Evolutionary conservation across 768 basidiomycete genomes (phyloP), one percentile per base, ranked within the genome.

Genomic region (Crucibulum laeve): DNA sequence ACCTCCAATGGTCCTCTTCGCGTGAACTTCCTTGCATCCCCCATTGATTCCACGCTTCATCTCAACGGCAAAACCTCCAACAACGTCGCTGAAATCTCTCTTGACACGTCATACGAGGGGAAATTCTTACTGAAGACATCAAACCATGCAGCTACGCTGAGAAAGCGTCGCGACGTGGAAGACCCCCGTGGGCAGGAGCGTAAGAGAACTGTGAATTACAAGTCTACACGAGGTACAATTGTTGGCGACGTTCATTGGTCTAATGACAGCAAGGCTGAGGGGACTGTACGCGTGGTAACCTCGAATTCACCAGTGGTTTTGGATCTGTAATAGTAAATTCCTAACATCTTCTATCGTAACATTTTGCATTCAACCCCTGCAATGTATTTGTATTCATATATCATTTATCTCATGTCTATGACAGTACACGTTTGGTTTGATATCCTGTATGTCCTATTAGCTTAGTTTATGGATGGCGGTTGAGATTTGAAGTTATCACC

Each of bases 31-130:
- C 53, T 60, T 10, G 41, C 49, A 24, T 58, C 65, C 4, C 68
- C 73, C 1, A 44, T 62, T 4, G 60, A 62, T 47, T 62, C 67
- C 11, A 49, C 44, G 5, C 61, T 75, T 15, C 26, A 33, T 22
- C 43, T 69, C 23, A 39, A 28, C 1, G 65, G 57, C 0, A 45
- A 34, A 18, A 68, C 69, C 18, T 44, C 58, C 15, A 74, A 76
- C 49, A 46, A 58, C 4, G 62, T 57, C 7, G 65, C 67, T 3
- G 40, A 45, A 8, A 61, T 73, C 33, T 14, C 15, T 6, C 48
- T 75, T 4, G 57, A 66, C 39, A 46, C 54, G 5, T 55, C 68
- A 14, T 75, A 56, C 48, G 68, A 74, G 46, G 75, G 73, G 36
- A 40, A 33, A 18, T 67, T 73, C 45, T 18, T 38, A 15, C 46